Evolutionary conservation across 495 filamentous ascomycete genomes (phyloP).

Genomic region (Entonaema liquescens): DNA sequence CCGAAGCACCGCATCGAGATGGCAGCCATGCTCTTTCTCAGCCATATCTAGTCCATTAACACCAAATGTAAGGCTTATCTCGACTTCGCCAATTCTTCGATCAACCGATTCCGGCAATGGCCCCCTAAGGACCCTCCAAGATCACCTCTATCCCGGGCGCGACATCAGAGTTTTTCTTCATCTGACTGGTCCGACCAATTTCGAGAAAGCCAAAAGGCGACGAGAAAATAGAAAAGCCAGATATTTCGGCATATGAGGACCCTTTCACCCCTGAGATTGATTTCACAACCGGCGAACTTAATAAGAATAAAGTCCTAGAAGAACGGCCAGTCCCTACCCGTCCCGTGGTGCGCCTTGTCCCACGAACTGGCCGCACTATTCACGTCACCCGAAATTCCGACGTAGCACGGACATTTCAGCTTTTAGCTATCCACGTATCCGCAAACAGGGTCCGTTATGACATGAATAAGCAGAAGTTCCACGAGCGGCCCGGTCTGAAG

Average conservation of each 20-base stretch:
- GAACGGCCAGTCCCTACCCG: constrained; percentile 23
- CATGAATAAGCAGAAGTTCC: constrained; percentile 63
- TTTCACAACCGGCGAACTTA: constrained; percentile 38
- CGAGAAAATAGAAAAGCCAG: constrained; percentile 28
- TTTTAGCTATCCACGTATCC: constrained; percentile 54
- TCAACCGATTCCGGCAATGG: not conserved
- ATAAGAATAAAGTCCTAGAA: constrained; percentile 17
- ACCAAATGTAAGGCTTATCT: constrained; percentile 17
- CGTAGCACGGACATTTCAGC: constrained; percentile 61
- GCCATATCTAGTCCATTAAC: not conserved
- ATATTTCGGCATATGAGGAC: constrained; percentile 18
- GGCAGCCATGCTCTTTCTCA: constrained; percentile 19
- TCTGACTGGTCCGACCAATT: constrained; percentile 2
- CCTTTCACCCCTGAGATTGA: constrained; percentile 24
- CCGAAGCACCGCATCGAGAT: constrained; percentile 26
- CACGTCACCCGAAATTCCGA: constrained; percentile 59
- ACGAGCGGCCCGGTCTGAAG: constrained; percentile 78
- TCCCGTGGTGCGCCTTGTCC: constrained; percentile 55
- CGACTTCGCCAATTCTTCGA: constrained; percentile 12
- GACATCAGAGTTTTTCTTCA: constrained; percentile 17
- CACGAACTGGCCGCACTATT: constrained; percentile 67
- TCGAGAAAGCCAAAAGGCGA: not conserved
- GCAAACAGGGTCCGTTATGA: constrained; percentile 64
- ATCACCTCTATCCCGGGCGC: constrained; percentile 8
- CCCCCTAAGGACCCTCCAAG: not conserved